Evolutionary conservation across 2,329 filamentous ascomycete species (phyloP), one percentile per base, ranked within the genome.

Genomic region (Fusarium nodosum): DNA sequence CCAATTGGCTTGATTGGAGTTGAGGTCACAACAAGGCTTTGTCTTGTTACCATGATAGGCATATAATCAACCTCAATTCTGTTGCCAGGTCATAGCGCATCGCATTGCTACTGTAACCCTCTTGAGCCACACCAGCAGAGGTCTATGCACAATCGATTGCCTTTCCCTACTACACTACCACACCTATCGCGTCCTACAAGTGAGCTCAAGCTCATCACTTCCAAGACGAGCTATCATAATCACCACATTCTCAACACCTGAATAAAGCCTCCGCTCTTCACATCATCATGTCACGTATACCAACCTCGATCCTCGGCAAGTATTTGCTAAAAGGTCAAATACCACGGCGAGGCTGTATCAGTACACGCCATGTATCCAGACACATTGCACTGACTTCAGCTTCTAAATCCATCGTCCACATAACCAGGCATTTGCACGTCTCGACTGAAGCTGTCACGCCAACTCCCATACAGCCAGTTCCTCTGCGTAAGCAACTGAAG

Each of bases 401-500:
- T 33, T 53, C 55, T 42, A 56, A 45, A 28, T 65, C 55, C n/a
- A 47, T 64, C 20, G 33, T 52, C 56, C 52, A 18, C 50, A 55
- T 36, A 50, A 48, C 55, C 69, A 77, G 77, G 65, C 56, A 64
- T 41, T 63, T 81, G 34, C 79, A 83, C 64, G 71, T 76, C 42
- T 72, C 78, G 26, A 57, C 75, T 46, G 58, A 71, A 54, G 64
- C 72, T 47, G 58, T 66, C 26, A 56, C 76, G 47, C 47, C 66
- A 39, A 60, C 65, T 44, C 66, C 42, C 34, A 51, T 66, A 39
- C 60, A 75, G 18, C 42, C 73, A 47, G 78, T 85, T 1, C 89
- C 91, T 12, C 81, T 93, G 12, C 88, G 91, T 33, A 93, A 93
- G 76, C 87, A 91, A 74, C 78, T 93, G 58, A 93, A 93, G 73